A percentile compares a stretch with the other conserved stretches of the same genome.
Conservation (phyloP, 2,329 filamentous ascomycete genomes). For the Apiospora kogelbergensis region DNA sequence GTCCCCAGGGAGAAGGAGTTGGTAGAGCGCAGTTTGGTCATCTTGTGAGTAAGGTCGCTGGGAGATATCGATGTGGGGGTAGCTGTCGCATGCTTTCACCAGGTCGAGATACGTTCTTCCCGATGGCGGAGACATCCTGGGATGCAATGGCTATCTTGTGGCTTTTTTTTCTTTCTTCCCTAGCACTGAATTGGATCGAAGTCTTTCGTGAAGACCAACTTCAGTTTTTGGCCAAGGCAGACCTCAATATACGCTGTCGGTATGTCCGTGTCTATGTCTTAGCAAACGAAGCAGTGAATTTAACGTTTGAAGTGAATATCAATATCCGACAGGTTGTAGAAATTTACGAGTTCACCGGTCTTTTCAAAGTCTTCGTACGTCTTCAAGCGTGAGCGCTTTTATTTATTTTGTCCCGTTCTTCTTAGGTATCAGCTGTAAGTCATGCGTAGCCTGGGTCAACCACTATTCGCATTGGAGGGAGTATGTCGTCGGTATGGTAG, state of each 20-base stretch:
- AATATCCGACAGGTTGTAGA: background rate
- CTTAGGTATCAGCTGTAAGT: background rate
- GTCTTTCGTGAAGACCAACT: background rate
- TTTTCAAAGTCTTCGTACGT: background rate
- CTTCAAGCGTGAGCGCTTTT: no score
- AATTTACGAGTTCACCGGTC: no score
- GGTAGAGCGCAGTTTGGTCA: slow-evolving; percentile 36
- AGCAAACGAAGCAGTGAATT: background rate
- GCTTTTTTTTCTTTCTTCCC: background rate
- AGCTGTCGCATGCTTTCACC: slow-evolving; percentile 44
- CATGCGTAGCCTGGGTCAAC: background rate
- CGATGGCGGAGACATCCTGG: background rate
- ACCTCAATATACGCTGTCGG: background rate
- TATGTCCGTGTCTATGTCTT: background rate
- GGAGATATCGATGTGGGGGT: slow-evolving; percentile 40
- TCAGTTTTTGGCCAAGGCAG: background rate
- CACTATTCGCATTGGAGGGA: background rate
- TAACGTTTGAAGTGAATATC: background rate
- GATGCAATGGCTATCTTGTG: background rate
- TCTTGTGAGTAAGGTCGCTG: slow-evolving; percentile 18
- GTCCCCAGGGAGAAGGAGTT: slow-evolving; percentile 44
- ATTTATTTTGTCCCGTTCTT: no score
- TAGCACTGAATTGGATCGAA: background rate
- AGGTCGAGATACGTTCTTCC: slow-evolving; percentile 35
- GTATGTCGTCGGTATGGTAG: slow-evolving; percentile 5